phyloP scores from a whole-genome alignment of 2,329 filamentous ascomycete species.

The Diaporthe aspalathi region DNA sequence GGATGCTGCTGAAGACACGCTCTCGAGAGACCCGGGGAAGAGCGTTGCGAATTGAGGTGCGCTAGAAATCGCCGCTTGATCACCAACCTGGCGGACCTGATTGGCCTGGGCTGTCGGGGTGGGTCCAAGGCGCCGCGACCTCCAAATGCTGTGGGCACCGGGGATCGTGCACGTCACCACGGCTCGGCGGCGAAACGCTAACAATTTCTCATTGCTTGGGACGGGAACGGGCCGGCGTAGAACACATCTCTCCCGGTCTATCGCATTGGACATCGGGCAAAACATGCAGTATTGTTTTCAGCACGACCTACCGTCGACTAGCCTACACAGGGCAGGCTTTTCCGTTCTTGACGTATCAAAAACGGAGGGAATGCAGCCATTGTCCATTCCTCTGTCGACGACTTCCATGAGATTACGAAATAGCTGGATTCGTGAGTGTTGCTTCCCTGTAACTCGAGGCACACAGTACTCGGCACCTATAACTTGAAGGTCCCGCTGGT shows the following conservation, averaged over 20 bases:
- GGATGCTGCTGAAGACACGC: neutral
- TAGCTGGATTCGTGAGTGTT: slow-evolving; percentile 6
- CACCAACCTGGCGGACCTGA: slow-evolving; percentile 35
- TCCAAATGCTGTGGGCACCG: neutral
- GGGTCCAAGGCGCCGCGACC: slow-evolving; percentile 3
- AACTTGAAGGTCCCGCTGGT: slow-evolving; percentile 72
- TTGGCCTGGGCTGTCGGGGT: slow-evolving; percentile 18
- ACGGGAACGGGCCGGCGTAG: too few species aligned
- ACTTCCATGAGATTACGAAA: neutral
- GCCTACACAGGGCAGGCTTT: neutral
- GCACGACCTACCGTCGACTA: neutral
- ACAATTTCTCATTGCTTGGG: neutral
- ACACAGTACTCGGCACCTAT: slow-evolving; percentile 49
- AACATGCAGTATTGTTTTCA: neutral
- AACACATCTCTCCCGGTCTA: too few species aligned
- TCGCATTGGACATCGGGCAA: too few species aligned
- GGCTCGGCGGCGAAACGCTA: slow-evolving; percentile 8
- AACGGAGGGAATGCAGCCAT: neutral
- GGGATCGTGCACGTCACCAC: slow-evolving; percentile 34
- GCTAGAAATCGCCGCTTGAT: slow-evolving; percentile 37
- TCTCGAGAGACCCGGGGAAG: slow-evolving; percentile 1
- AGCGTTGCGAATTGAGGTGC: slow-evolving; percentile 23
- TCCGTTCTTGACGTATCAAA: neutral
- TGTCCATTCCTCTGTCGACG: neutral
- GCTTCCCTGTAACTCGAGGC: neutral